phyloP scores from a whole-genome alignment of 345 rosid genomes.

The Capsella bursapastoris region DNA sequence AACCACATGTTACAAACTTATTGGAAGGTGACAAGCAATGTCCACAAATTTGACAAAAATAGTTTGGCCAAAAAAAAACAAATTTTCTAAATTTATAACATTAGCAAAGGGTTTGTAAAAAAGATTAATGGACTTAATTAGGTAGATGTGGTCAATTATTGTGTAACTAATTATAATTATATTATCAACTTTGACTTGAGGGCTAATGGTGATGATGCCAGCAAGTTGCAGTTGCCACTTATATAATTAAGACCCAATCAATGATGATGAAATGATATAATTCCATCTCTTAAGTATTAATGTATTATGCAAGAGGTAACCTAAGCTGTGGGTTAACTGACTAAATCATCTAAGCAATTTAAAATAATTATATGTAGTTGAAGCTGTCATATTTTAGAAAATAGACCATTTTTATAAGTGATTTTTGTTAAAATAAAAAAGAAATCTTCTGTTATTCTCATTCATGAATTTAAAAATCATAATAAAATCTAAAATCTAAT shows the following conservation, averaged over 20 bases:
- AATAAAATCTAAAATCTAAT: too few species aligned
- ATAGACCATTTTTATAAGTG: neutral
- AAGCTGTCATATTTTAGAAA: neutral
- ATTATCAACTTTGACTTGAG: constrained; percentile 24
- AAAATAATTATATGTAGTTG: neutral
- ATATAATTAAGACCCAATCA: constrained; percentile 22
- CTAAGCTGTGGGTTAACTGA: neutral
- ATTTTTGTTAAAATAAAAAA: too few species aligned
- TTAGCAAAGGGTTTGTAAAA: neutral
- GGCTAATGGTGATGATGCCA: constrained; percentile 35
- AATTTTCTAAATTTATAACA: neutral
- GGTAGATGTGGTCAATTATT: constrained; percentile 14
- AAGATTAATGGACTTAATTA: neutral
- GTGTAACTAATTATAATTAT: neutral
- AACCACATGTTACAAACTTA: constrained; percentile 27
- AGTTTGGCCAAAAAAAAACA: constrained; percentile 5
- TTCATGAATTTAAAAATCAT: too few species aligned
- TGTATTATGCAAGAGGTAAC: neutral
- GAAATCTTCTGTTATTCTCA: too few species aligned
- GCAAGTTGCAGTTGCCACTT: constrained; percentile 27
- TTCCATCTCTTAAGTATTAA: neutral
- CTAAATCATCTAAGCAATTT: neutral
- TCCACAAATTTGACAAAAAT: constrained; percentile 29
- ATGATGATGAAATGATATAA: neutral
- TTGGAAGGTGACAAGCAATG: constrained; percentile 23